Percentiles rank a stretch among this genome's conserved stretches.
Evolutionary conservation across 768 basidiomycete species (phyloP).

Genomic region (Leccinum arenicola): DNA sequence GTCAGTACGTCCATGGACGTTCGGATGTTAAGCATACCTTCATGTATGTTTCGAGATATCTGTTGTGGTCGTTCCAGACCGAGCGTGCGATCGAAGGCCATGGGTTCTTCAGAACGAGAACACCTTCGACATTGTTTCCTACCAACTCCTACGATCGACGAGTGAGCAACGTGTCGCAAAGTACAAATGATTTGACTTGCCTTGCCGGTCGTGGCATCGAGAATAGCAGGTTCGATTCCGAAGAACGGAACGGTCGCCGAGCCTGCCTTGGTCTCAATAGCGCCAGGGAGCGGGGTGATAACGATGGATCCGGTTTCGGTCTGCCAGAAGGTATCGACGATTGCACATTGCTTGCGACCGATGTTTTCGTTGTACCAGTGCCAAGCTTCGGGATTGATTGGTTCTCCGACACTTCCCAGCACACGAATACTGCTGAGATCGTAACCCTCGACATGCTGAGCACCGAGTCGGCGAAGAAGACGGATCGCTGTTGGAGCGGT

Average conservation of each 20-base stretch:
- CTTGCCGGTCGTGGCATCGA: constrained; percentile 81
- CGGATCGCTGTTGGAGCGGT: constrained; percentile 94
- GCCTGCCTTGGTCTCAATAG: constrained; percentile 93
- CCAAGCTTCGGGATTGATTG: constrained; percentile 99
- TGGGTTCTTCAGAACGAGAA: constrained; percentile 78
- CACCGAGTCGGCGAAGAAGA: constrained; percentile 80
- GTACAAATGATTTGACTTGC: constrained; percentile 26
- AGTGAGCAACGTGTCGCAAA: constrained; percentile 1
- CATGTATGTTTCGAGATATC: constrained; percentile 80
- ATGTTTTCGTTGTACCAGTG: constrained; percentile 98
- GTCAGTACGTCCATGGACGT: constrained; percentile 42
- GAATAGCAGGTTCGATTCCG: constrained; percentile 83
- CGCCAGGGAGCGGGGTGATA: constrained; percentile 94
- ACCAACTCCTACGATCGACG: constrained; percentile 47
- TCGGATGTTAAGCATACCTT: constrained; percentile 31
- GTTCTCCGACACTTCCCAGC: constrained; percentile 93
- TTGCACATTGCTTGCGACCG: constrained; percentile 81
- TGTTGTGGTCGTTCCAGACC: constrained; percentile 88
- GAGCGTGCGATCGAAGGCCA: constrained; percentile 97
- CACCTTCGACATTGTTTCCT: constrained; percentile 88
- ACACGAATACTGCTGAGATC: constrained; percentile 84
- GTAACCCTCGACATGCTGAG: constrained; percentile 78
- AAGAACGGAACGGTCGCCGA: constrained; percentile 98
- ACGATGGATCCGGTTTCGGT: constrained; percentile 98
- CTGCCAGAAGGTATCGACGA: constrained; percentile 97